Percentiles rank a stretch among this genome's conserved stretches.
Evolutionary conservation across 192 early-diverging fungal genomes (phyloP).

Genomic region (Coemansia sp.): DNA sequence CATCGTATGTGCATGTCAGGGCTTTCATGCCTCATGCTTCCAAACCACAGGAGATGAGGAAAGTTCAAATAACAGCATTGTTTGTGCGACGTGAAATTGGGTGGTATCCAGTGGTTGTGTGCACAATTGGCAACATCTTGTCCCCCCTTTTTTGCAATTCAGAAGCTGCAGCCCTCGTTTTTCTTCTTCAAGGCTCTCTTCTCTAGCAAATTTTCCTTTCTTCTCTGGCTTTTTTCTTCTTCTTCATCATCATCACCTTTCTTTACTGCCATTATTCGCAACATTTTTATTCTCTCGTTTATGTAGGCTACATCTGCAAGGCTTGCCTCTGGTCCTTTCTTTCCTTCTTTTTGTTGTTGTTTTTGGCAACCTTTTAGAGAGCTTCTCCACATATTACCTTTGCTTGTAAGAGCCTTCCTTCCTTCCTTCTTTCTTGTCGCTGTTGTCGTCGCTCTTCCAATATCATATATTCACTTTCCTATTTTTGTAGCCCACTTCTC

Average conservation of each 20-base stretch:
- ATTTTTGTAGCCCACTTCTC: not conserved
- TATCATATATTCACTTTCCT: not conserved
- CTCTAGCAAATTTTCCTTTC: not conserved
- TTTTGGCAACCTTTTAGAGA: not conserved
- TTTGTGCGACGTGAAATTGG: no score
- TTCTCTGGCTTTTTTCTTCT: not conserved
- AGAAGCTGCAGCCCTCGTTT: not conserved
- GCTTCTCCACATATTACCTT: not conserved
- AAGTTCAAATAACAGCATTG: no score
- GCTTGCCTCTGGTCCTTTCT: not conserved
- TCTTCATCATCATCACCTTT: not conserved
- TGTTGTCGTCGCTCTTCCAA: not conserved
- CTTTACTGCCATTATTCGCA: not conserved
- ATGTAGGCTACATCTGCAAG: not conserved
- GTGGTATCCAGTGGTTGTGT: no score
- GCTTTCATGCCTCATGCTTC: no score
- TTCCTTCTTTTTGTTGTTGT: not conserved
- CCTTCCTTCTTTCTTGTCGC: not conserved
- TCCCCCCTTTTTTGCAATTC: not conserved
- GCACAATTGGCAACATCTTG: no score
- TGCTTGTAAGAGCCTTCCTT: no score
- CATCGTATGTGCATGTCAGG: no score
- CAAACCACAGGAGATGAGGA: no score
- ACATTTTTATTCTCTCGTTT: not conserved
- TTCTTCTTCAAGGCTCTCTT: not conserved